Conservation (phyloP, 2,329 filamentous ascomycete species). For the Bipolaris zeicola region DNA sequence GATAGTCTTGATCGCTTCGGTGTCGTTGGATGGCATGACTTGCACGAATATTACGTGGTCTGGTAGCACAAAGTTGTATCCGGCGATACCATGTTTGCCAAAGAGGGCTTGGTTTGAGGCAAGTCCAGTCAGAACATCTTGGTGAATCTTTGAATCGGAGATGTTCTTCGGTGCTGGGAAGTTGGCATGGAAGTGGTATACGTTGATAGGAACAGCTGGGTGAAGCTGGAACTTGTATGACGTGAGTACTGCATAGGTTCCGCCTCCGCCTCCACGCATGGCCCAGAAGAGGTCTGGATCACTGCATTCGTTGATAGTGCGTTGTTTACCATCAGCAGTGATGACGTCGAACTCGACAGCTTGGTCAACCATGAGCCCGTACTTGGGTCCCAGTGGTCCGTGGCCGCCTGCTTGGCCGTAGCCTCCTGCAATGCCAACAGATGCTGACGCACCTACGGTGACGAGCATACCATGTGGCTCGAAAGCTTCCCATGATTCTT, state of each 20-base stretch:
- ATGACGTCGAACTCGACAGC: constrained; percentile 45
- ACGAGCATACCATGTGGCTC: constrained; percentile 41
- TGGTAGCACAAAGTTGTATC: constrained; percentile 44
- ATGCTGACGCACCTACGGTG: constrained; percentile 45
- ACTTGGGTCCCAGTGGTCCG: constrained; percentile 57
- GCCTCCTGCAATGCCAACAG: constrained; percentile 57
- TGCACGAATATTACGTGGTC: constrained; percentile 42
- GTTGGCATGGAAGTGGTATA: constrained; percentile 43
- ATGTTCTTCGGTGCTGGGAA: constrained; percentile 36
- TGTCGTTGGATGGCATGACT: constrained; percentile 36
- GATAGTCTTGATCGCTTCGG: constrained; percentile 30
- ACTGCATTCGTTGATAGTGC: constrained; percentile 43
- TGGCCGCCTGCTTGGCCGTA: constrained; percentile 60
- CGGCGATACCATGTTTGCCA: constrained; percentile 38
- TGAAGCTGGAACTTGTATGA: constrained; percentile 48
- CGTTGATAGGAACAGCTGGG: constrained; percentile 41
- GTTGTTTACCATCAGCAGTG: constrained; percentile 39
- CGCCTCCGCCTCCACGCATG: constrained; percentile 46
- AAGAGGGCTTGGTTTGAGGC: constrained; percentile 41
- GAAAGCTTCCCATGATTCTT: constrained; percentile 46
- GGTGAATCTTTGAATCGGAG: constrained; percentile 39
- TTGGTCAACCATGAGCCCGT: constrained; percentile 48
- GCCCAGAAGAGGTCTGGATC: constrained; percentile 47
- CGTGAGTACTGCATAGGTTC: constrained; percentile 44
- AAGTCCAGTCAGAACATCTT: constrained; percentile 38